A percentile compares a stretch with the other conserved stretches of the same genome.
Conservation (phyloP, 2,329 filamentous ascomycete species). For the Lecanicillium sp. region DNA sequence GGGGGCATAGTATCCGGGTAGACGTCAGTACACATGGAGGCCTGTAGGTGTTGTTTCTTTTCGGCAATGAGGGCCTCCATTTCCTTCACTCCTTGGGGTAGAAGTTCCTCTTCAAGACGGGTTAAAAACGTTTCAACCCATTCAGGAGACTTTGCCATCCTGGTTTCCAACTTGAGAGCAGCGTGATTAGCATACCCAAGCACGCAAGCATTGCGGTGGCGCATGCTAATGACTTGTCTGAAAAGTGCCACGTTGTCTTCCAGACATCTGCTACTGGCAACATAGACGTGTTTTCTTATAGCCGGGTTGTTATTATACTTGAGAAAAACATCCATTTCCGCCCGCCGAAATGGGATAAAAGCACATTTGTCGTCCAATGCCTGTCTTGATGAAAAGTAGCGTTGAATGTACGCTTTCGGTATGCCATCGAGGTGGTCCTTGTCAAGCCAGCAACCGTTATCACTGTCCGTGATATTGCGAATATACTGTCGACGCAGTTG, state of each 20-base stretch:
- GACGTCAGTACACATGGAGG: too few species aligned
- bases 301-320: neutral
- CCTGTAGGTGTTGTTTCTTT: too few species aligned
- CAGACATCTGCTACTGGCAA: neutral
- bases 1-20: too few species aligned
- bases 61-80: too few species aligned
- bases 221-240: neutral
- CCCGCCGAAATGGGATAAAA: too few species aligned
- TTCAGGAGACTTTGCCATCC: neutral
- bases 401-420: too few species aligned
- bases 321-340: neutral
- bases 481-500: too few species aligned
- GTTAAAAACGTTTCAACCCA: neutral
- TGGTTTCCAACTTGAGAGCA: neutral
- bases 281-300: neutral
- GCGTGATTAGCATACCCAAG: neutral
- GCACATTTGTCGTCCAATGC: too few species aligned
- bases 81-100: too few species aligned
- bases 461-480: neutral
- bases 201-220: neutral
- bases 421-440: neutral
- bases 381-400: too few species aligned
- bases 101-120: too few species aligned
- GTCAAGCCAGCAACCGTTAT: neutral
- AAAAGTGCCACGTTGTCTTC: neutral